Evolutionary conservation across 192 early-diverging fungal species (phyloP).

Genomic region (Coemansia sp.): DNA sequence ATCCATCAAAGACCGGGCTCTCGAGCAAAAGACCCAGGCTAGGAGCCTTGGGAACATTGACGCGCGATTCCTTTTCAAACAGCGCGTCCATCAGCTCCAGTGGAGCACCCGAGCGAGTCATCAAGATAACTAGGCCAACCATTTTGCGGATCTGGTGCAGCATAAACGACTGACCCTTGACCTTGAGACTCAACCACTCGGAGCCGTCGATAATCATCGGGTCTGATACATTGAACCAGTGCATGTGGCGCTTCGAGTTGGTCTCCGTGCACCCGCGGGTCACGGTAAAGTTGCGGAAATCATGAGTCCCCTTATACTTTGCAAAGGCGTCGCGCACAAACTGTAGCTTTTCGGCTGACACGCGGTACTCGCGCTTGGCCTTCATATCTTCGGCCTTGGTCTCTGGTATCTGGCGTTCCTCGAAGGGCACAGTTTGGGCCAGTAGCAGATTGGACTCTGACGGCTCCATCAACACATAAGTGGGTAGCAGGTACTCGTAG

Average conservation of each 20-base stretch:
- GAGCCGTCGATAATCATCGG: constrained; percentile 67
- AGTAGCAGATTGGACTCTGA: constrained; percentile 44
- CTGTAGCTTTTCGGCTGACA: constrained; percentile 63
- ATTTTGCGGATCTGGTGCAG: constrained; percentile 99
- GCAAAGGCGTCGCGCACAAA: constrained; percentile 69
- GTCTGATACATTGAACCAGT: constrained; percentile 74
- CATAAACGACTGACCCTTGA: constrained; percentile 98
- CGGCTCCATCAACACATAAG: constrained; percentile 74
- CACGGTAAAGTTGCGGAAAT: constrained; percentile 96
- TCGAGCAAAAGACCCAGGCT: constrained; percentile 89
- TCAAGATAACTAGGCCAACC: constrained; percentile 89
- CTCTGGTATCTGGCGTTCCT: constrained; percentile 39
- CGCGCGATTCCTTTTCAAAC: constrained; percentile 62
- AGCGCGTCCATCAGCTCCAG: constrained; percentile 65
- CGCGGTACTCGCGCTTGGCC: constrained; percentile 67
- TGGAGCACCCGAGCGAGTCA: constrained; percentile 76
- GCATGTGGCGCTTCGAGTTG: constrained; percentile 82
- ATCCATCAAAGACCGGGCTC: constrained; percentile 69
- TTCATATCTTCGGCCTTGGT: constrained; percentile 63
- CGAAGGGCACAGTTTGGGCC: constrained; percentile 34
- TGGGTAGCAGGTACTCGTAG: constrained; percentile 97
- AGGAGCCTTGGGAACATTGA: constrained; percentile 98
- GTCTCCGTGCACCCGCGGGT: constrained; percentile 74
- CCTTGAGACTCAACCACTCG: constrained; percentile 93
- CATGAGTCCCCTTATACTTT: constrained; percentile 83